Conservation (phyloP, 345 rosid genomes). For the Cardamine occulta region DNA sequence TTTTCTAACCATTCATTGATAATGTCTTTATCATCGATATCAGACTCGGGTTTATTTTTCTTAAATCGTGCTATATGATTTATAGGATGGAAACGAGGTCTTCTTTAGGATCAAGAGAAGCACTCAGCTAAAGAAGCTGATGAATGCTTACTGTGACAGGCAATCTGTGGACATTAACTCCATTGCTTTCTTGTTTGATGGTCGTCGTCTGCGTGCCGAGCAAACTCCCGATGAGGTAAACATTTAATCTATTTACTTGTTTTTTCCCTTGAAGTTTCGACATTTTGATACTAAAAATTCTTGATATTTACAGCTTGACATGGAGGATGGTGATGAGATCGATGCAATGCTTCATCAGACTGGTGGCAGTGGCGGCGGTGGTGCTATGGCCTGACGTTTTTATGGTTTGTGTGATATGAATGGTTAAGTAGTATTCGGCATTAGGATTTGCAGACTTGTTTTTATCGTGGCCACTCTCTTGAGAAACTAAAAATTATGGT, state of each 20-base stretch:
- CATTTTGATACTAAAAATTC: background rate
- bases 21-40: constrained; percentile 36
- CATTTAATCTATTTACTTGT: background rate
- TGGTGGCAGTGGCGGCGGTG: constrained; percentile 45
- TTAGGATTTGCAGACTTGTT: constrained; percentile 40
- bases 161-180: constrained; percentile 79
- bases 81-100: constrained; percentile 83
- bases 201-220: constrained; percentile 79
- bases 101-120: constrained; percentile 85
- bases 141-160: constrained; percentile 88
- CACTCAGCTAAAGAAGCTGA: constrained; percentile 86
- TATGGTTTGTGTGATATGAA: constrained; percentile 39
- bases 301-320: constrained; percentile 57
- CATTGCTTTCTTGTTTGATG: constrained; percentile 86
- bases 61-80: background rate
- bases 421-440: constrained; percentile 17
- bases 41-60: constrained; percentile 45
- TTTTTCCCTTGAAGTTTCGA: background rate
- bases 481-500: constrained; percentile 34
- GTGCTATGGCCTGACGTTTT: constrained; percentile 19
- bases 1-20: background rate
- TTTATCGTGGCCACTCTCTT: constrained; percentile 25
- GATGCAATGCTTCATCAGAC: constrained; percentile 91
- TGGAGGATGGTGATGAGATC: constrained; percentile 92
- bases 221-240: constrained; percentile 88